Evolutionary conservation across 352 stramenopile genomes (phyloP).

Genomic region (Globisporangium spinosum): DNA sequence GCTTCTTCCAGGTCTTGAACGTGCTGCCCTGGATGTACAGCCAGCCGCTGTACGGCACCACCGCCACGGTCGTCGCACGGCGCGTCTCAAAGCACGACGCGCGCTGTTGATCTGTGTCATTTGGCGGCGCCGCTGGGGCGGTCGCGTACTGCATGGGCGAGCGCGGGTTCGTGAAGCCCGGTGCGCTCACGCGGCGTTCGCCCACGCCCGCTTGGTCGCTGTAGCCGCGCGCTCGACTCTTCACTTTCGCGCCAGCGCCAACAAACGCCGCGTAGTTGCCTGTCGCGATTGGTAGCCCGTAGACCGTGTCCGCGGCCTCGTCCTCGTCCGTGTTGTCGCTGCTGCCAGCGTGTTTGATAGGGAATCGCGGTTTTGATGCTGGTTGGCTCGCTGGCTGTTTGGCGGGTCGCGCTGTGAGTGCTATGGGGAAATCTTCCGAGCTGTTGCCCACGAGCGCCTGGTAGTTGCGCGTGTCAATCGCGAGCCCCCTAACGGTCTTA

Average conservation of each 20-base stretch:
- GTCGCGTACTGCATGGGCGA: conserved; percentile 23
- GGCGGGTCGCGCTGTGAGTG: neutral
- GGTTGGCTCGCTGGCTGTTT: neutral
- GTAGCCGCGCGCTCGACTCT: conserved; percentile 44
- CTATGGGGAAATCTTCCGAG: neutral
- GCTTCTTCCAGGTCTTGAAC: conserved; percentile 67
- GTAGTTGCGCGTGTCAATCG: conserved; percentile 39
- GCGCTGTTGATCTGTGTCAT: neutral
- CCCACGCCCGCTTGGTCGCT: conserved; percentile 37
- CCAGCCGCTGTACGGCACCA: conserved; percentile 64
- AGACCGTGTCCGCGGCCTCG: conserved; percentile 35
- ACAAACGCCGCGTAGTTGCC: conserved; percentile 51
- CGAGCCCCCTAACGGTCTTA: conserved; percentile 20
- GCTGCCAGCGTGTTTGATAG: conserved; percentile 3
- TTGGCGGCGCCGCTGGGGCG: conserved; percentile 1
- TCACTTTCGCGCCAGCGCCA: conserved; percentile 19
- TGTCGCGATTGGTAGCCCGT: conserved; percentile 46
- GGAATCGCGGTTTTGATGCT: conserved; percentile 12
- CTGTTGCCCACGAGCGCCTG: conserved; percentile 4
- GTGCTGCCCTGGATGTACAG: conserved; percentile 59
- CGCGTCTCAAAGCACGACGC: conserved; percentile 71
- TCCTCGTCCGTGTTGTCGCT: conserved; percentile 13
- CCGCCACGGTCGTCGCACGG: conserved; percentile 41
- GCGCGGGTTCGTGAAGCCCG: conserved; percentile 20
- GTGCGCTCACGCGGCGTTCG: conserved; percentile 32